Evolutionary conservation across 345 rosid species (phyloP).

Genomic region (Eucalyptus guilfoylei): DNA sequence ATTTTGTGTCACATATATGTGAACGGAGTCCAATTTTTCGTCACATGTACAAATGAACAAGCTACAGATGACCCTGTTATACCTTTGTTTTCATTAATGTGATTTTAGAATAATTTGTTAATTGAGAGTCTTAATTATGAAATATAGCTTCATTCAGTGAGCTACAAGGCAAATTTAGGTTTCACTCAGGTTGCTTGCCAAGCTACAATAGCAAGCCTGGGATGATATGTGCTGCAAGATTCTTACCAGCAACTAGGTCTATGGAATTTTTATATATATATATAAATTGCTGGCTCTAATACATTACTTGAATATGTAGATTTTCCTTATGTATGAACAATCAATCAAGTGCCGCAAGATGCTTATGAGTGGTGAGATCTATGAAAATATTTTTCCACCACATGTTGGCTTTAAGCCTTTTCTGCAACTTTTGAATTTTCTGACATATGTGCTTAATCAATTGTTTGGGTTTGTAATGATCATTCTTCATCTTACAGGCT

Average conservation of each 20-base stretch:
- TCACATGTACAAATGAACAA: not conserved
- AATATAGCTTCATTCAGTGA: not conserved
- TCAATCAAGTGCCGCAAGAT: not conserved
- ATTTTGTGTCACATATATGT: not conserved
- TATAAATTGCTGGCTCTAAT: not conserved
- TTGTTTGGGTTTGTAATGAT: not conserved
- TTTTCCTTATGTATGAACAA: not conserved
- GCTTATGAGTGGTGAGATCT: not conserved
- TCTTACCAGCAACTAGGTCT: not conserved
- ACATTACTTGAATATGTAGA: not conserved
- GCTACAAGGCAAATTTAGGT: not conserved
- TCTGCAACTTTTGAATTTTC: not conserved
- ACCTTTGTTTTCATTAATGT: not conserved
- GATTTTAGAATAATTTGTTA: not conserved
- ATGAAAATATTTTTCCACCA: not conserved
- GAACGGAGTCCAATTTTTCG: not conserved
- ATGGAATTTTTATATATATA: not conserved
- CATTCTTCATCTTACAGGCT: not conserved
- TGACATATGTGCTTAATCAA: not conserved
- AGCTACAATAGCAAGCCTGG: not conserved
- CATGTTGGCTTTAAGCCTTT: not conserved
- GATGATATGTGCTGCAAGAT: not conserved
- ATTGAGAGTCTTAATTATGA: not conserved
- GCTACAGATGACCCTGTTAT: not conserved
- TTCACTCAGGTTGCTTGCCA: not conserved